Conservation (phyloP, 2,329 filamentous ascomycete species). For the Neonectria coccinea region DNA sequence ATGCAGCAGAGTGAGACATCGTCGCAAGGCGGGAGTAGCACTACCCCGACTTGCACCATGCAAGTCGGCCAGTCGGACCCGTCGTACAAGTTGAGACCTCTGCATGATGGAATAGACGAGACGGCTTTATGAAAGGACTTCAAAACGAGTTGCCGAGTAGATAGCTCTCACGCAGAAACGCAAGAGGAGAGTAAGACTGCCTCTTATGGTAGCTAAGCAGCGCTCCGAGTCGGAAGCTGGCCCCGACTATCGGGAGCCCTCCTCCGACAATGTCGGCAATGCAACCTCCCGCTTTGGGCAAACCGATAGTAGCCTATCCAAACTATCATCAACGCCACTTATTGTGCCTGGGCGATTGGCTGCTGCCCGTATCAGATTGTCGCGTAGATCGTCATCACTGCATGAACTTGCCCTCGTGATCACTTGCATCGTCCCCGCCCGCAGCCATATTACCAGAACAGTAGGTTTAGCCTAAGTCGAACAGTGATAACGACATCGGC, state of each 20-base stretch:
- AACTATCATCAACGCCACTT: slow-evolving; percentile 5
- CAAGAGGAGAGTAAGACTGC: background rate
- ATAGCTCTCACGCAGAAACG: background rate
- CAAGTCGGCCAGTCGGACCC: slow-evolving; percentile 22
- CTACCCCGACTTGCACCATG: slow-evolving; percentile 3
- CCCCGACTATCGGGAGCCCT: slow-evolving; percentile 27
- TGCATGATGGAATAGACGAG: slow-evolving; percentile 24
- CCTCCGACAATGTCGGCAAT: slow-evolving; percentile 14
- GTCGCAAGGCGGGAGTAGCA: background rate
- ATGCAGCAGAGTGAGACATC: slow-evolving; percentile 32
- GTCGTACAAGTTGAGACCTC: slow-evolving; percentile 26
- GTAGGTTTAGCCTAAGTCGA: slow-evolving; percentile 14
- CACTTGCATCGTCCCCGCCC: slow-evolving; percentile 17
- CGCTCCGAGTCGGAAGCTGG: slow-evolving; percentile 24
- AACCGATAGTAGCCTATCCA: slow-evolving; percentile 26
- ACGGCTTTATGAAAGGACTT: background rate
- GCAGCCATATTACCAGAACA: slow-evolving; percentile 22
- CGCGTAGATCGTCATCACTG: slow-evolving; percentile 25
- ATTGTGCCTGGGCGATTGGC: slow-evolving; percentile 9
- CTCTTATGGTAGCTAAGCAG: slow-evolving; percentile 16
- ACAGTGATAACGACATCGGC: slow-evolving; percentile 18
- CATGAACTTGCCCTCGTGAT: slow-evolving; percentile 32
- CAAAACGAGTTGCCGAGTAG: background rate
- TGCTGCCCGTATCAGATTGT: slow-evolving; percentile 6
- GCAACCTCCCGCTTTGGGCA: slow-evolving; percentile 3